Percentiles rank a stretch among this genome's conserved stretches.
These are phyloP conservation scores for Rauvolfia tetraphylla DNA, from an alignment of 257 asterid genomes.

Conservation along the genomic window DNA sequence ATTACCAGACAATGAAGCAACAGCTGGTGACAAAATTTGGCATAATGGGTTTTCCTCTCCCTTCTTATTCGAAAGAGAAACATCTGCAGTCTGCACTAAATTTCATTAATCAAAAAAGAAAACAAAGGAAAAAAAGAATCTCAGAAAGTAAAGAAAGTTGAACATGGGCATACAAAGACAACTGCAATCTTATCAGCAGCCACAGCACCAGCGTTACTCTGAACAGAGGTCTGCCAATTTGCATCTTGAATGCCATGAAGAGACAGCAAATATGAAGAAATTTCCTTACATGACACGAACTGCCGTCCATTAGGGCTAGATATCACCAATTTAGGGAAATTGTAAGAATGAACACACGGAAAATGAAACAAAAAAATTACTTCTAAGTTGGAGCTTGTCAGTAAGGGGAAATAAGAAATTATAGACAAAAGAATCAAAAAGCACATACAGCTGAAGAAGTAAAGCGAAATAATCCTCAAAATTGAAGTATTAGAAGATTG, in stretches of 20 bases:
- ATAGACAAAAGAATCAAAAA: background rate
- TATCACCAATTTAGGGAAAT: conserved; percentile 19
- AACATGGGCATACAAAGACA: conserved; percentile 32
- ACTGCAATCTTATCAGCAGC: conserved; percentile 32
- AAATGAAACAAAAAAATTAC: background rate
- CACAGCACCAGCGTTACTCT: conserved; percentile 21
- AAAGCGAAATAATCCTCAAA: too few relatives aligned
- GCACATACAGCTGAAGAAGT: background rate
- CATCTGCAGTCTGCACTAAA: conserved; percentile 40
- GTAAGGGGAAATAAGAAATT: background rate
- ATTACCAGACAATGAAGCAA: conserved; percentile 24
- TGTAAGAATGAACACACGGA: conserved; percentile 10
- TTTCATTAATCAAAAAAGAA: conserved; percentile 19
- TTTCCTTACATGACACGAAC: conserved; percentile 73
- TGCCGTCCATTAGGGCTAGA: conserved; percentile 85
- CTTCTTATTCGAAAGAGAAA: conserved; percentile 30
- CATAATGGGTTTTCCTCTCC: conserved; percentile 27
- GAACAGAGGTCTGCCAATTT: conserved; percentile 20
- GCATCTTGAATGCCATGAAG: conserved; percentile 50
- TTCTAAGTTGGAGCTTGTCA: background rate
- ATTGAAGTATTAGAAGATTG: background rate
- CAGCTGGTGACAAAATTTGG: conserved; percentile 32
- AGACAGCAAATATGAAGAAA: conserved; percentile 58
- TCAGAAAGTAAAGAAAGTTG: background rate
- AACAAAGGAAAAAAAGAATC: background rate